phyloP scores from a whole-genome alignment of 345 rosid genomes.

The Ceriops zippeliana region DNA sequence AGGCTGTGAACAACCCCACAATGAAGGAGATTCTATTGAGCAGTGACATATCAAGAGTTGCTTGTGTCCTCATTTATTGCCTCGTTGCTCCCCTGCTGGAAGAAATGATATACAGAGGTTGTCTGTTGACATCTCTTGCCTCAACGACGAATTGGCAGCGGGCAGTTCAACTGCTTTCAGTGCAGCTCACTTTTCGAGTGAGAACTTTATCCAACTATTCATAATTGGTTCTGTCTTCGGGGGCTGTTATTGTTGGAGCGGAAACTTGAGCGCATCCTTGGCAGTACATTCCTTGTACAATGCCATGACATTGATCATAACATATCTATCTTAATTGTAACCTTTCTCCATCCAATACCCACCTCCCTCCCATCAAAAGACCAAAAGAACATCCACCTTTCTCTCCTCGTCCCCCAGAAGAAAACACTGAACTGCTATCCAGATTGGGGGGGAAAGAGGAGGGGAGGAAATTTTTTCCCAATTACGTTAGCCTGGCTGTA shows the following conservation, averaged over 20 bases:
- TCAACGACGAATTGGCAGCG: constrained; percentile 55
- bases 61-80: constrained; percentile 57
- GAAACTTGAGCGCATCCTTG: constrained; percentile 59
- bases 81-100: constrained; percentile 62
- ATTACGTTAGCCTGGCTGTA: no score
- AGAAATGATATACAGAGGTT: constrained; percentile 79
- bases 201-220: constrained; percentile 58
- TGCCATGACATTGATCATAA: constrained; percentile 50
- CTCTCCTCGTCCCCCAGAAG: no score
- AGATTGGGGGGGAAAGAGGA: no score
- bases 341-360: not conserved
- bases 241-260: constrained; percentile 70
- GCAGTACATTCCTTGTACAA: constrained; percentile 70
- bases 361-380: not conserved
- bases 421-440: no score
- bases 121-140: constrained; percentile 58
- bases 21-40: constrained; percentile 59
- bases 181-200: constrained; percentile 71
- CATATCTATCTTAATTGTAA: constrained; percentile 25
- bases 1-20: constrained; percentile 47
- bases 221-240: constrained; percentile 68
- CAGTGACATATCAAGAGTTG: constrained; percentile 45
- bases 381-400: not conserved
- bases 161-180: constrained; percentile 63
- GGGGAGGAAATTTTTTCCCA: no score